Evolutionary conservation across 1,284 basidiomycete genomes (phyloP), one percentile per base, ranked within the genome.

Genomic region (Albatrellus sp.): DNA sequence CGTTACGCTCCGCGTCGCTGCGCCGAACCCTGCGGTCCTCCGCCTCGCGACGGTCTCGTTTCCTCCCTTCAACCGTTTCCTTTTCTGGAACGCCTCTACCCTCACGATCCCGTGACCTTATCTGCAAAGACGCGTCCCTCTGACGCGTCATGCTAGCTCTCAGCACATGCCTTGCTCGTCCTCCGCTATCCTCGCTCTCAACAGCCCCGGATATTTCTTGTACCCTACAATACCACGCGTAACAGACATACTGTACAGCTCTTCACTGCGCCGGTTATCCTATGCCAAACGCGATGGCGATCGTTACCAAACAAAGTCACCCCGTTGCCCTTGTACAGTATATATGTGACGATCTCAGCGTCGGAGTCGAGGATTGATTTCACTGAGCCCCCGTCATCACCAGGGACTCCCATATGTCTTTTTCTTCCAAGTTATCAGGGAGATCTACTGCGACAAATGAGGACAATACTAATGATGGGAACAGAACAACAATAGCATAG

Each of bases 11-110:
- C 19, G 33, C 37, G 36, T 38, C 43, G 29, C 28, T n/a, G 35
- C 11, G 28, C 12, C 24, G 4, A 24, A 24, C 24, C 24, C 24
- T 24, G 24, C 7, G 20, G 13, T n/a, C 24, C 17, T 10, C 19
- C 33, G 28, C 36, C 43, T 50, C 49, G 43, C 48, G 45, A 50
- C 45, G 4, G 42, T 37, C 50, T 50, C 50, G 40, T 33, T n/a
- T 24, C 35, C 35, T 29, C 37, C 8, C 19, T 40, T 5, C 38
- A 20, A 14, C 19, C 14, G 6, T 11, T 40, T 14, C 8, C 8
- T 20, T 10, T 12, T 42, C 29, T 17, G 28, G 14, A 13, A 12
- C 40, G 16, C 2, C 28, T 7, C 14, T 33, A 16, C n/a, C 13
- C 14, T 5, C 16, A 36, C 35, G 35, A 8, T 19, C 19, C 19